Evolutionary conservation across 208 protist genomes (phyloP).

Genomic region (Leishmania arabica): DNA sequence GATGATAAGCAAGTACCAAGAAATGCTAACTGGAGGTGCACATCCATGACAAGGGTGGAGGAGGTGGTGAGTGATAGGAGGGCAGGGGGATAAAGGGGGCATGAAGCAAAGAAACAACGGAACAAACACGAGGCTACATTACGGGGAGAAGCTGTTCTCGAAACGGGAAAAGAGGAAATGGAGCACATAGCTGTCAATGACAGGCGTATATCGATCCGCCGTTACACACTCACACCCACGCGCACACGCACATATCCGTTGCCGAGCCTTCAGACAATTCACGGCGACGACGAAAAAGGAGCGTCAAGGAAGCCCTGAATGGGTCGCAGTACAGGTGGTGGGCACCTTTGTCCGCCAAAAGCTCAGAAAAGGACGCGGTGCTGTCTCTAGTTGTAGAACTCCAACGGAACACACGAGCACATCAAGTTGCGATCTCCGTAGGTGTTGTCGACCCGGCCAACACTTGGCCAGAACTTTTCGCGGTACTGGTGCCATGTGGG

Average conservation of each 20-base stretch:
- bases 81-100: too few relatives aligned
- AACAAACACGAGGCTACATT: neutral
- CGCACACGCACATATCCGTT: neutral
- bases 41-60: neutral
- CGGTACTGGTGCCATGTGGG: conserved; percentile 71
- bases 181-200: neutral
- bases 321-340: neutral
- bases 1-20: neutral
- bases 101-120: neutral
- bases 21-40: neutral
- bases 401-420: conserved; percentile 86
- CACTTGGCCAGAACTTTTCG: conserved; percentile 97
- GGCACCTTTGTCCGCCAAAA: neutral
- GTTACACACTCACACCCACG: neutral
- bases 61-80: too few relatives aligned
- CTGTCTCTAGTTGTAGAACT: conserved; percentile 60
- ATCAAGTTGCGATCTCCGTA: conserved; percentile 97
- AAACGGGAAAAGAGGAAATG: neutral
- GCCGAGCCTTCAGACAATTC: neutral
- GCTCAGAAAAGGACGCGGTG: neutral
- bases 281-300: too few relatives aligned
- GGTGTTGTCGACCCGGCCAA: conserved; percentile 94
- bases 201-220: too few relatives aligned
- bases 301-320: neutral
- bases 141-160: neutral